Evolutionary conservation across 2,329 filamentous ascomycete species (phyloP), one percentile per base, ranked within the genome.

Genomic region (Aspergillus sp.): DNA sequence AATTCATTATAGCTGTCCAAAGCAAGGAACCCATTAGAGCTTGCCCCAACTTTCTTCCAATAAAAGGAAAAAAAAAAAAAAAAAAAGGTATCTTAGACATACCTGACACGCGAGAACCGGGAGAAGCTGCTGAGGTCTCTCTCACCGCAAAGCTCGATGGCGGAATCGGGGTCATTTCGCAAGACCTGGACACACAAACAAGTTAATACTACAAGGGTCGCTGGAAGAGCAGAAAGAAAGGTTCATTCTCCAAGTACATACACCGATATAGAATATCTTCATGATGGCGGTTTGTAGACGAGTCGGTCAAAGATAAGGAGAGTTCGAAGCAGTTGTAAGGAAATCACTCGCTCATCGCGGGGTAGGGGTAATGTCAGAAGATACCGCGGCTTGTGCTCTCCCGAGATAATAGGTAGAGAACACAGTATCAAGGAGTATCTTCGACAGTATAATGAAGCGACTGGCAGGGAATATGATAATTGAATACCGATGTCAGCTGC

Each of bases 241-340:
- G 19, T 4, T 19, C 19, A 19, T 19, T 19, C 19, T 4, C 19
- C 19, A 40, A 11, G 41, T 37, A 64, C 83, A 52, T 83, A 93
- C 88, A 59, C 88, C 88, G 64, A 94, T 88, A 71, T 93, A 93
- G 69, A 86, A 78, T 68, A 93, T 74, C 81, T 90, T 91, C 88
- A 91, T 91, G 64, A 59, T 83, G 70, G 64, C 65, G 60, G 54
- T 51, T 44, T 44, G 34, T 8, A 38, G 39, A 37, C 30, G 29
- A 13, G 11, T 33, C 28, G 13, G 31, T 27, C 32, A 19, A 31
- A 28, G 31, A 33, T 33, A 33, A 28, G 39, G 39, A 40, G 39
- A 40, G 12, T 33, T n/a, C n/a, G n/a, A 12, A 34, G 33, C 27
- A 30, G 30, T 10, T 10, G 29, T 19, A 19, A 19, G 19, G 4